These are phyloP conservation scores for Lomentospora prolificans DNA, from an alignment of 2,329 filamentous ascomycete genomes.

Conservation along the genomic window DNA sequence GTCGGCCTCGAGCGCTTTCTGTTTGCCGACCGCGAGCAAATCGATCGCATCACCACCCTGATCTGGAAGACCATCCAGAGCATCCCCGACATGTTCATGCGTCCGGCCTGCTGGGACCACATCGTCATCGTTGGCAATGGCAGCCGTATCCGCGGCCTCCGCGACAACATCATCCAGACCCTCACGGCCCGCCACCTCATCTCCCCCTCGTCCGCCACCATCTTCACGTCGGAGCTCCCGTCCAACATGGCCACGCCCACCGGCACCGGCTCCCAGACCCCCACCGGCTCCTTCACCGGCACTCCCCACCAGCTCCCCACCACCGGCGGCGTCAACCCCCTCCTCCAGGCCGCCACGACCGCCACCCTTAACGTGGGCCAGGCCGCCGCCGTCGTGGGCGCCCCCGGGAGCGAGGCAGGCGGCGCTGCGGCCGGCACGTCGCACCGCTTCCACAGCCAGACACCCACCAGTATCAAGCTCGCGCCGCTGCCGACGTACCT, in stretches of 20 bases:
- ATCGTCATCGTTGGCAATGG: constrained; percentile 89
- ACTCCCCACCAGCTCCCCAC: constrained; percentile 44
- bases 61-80: constrained; percentile 76
- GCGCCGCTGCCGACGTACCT: constrained; percentile 76
- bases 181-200: constrained; percentile 77
- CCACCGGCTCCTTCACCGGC: constrained; percentile 52
- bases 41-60: constrained; percentile 74
- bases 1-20: constrained; percentile 67
- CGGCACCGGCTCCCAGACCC: constrained; percentile 86
- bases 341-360: constrained; percentile 83
- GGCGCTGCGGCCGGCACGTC: constrained; percentile 18
- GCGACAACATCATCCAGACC: constrained; percentile 74
- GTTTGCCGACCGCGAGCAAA: constrained; percentile 58
- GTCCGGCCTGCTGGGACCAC: constrained; percentile 83
- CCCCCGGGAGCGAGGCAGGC: constrained; percentile 21
- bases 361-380: constrained; percentile 42
- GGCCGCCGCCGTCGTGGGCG: constrained; percentile 29
- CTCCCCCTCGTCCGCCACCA: constrained; percentile 84
- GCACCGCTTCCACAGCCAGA: constrained; percentile 54
- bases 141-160: constrained; percentile 63
- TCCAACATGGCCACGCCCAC: constrained; percentile 86
- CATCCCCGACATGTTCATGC: constrained; percentile 75
- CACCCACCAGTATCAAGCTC: constrained; percentile 74
- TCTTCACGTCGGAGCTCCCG: constrained; percentile 93
- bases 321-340: constrained; percentile 65